A percentile compares a stretch with the other conserved stretches of the same genome.
Evolutionary conservation across 2,329 filamentous ascomycete genomes (phyloP).

Genomic region (Pseudogymnoascus sp.): DNA sequence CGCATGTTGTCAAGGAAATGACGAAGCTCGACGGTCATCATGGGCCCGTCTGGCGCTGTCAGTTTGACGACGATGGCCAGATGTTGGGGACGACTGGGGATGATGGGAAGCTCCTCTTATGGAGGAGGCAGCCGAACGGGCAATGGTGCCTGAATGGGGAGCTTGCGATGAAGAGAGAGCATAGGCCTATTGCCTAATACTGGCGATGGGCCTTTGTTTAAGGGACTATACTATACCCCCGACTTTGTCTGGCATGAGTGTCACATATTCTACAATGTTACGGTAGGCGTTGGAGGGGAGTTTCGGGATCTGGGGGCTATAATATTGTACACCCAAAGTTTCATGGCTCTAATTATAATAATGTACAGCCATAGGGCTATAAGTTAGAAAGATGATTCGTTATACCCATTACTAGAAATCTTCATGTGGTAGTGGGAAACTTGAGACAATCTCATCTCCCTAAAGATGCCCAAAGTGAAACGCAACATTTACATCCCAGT

Average conservation of each 20-base stretch:
- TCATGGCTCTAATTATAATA: not conserved
- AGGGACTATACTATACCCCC: not conserved
- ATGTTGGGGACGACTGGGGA: conserved; percentile 69
- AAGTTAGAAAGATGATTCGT: not conserved
- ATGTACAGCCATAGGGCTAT: not conserved
- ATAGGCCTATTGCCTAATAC: not conserved
- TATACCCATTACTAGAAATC: not conserved
- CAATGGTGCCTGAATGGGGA: conserved; percentile 53
- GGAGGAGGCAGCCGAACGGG: conserved; percentile 50
- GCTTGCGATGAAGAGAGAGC: conserved; percentile 43
- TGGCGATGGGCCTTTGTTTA: not conserved
- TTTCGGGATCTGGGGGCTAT: not conserved
- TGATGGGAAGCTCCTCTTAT: conserved; percentile 59
- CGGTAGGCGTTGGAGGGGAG: not conserved
- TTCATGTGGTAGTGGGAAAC: not conserved
- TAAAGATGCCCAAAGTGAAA: not conserved
- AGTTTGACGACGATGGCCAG: conserved; percentile 63
- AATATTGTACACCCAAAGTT: not conserved
- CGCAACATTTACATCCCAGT: not conserved
- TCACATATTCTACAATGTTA: not conserved
- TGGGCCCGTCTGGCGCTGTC: conserved; percentile 67
- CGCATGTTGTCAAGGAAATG: conserved; percentile 54
- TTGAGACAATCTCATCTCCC: not conserved
- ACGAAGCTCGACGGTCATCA: conserved; percentile 60
- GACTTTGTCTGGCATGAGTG: not conserved